Evolutionary conservation across 1,284 basidiomycete species (phyloP), one percentile per base, ranked within the genome.

Genomic region (Trichosporon sp.): DNA sequence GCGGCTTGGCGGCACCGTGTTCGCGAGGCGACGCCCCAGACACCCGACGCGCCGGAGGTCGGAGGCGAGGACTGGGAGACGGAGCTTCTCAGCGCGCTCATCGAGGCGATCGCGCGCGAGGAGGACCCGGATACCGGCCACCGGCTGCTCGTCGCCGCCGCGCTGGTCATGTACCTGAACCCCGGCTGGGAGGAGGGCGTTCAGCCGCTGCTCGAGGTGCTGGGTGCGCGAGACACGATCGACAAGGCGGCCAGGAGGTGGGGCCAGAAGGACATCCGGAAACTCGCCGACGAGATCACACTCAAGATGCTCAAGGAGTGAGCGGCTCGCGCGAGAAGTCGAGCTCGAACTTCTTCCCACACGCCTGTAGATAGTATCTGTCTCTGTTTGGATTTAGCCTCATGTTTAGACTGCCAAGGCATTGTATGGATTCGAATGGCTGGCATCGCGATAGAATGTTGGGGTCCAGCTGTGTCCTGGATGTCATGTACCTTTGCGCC

Each of bases 41-140:
- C 51, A 12, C 21, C 44, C 5, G 76, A 71, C 15, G 79, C 76
- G 6, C 86, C 86, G 56, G 86, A 87, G 69, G 85, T 78, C 15
- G 85, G 83, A 21, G 85, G 86, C 47, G 90, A 86, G 34, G 92
- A 94, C 65, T 95, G 92, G 92, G 89, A 92, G 76, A 84, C 91
- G 0, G 93, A 95, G 83, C 82, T 95, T 21, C 84, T 90, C 3
- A 92, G 89, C 75, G 93, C 91, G 0, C 78, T 95, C 15, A 80
- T 93, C 0, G 91, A 92, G 79, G 90, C 89, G 8, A 80, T 95
- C 44, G 85, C 86, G 64, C 86, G 86, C 74, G 93, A 95, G 82
- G 85, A 83, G 65, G 85, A 86, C 72, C 91, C 93, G 80, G 93
- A 93, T 77, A 88, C 91, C 72, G 89, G 92, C 1, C 90, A 95